Evolutionary conservation across 441 rosid genomes (phyloP), one percentile per base, ranked within the genome.

Genomic region (Eugenia klotzschiana): DNA sequence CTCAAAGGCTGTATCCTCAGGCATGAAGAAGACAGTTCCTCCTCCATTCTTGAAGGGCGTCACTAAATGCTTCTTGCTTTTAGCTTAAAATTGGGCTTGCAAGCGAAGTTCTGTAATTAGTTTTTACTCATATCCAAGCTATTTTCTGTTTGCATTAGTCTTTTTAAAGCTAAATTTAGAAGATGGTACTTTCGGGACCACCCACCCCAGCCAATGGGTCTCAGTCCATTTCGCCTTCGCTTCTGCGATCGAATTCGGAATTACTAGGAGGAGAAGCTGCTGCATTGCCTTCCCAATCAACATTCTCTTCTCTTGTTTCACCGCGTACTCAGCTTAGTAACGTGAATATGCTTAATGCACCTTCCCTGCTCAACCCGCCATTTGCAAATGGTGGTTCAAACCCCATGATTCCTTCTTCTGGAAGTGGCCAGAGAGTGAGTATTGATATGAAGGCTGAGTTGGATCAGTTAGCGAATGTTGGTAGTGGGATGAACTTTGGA

Each of bases 131-230:
- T 56, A 80, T 89, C 87, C 82, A 86, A 90, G 91, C 82, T 86
- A 80, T 87, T 89, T 88, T 91, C 90, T 91, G 80, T 89, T 84
- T 87, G 83, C 73, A 72, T 87, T 79, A 56, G 79, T 56, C 79
- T 86, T 83, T 41, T 37, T 43, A 83, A 69, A 37, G 46, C 46
- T 40, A 80, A 83, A 89, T 87, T 85, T 82, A 82, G 88, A 91
- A 87, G 82, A 96, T 96, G 99, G 93, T 94, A 82, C 96, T 92
- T 52, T 91, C 98, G 41, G 98, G 98, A 84, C 91, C 92, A 84
- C 93, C 98, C 79, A 92, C 94, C 79, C 96, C 97, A 14, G 90
- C 91, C 80, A 94, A 97, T 81, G 94, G 95, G 87, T 89, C 94
- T 55, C 98, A 92, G 89, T 88, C 91, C 73, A 94, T 91, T 88